Percentiles rank a stretch among this genome's conserved stretches.
These are phyloP conservation scores for Podaxis sp. DNA, from an alignment of 768 basidiomycete species.

Conservation along the genomic window DNA sequence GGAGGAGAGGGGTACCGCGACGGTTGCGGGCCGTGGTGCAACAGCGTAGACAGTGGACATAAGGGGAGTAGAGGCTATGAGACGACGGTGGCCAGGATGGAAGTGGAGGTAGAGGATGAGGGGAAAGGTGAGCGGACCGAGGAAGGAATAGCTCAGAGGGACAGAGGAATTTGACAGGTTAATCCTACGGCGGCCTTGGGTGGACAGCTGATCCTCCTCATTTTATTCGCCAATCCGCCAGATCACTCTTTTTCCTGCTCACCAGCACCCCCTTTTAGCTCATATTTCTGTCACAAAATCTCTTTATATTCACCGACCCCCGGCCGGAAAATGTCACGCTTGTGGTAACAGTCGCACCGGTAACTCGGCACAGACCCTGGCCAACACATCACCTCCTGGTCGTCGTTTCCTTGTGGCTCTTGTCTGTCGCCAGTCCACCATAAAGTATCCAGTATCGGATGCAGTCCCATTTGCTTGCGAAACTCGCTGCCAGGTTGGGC, in stretches of 20 bases:
- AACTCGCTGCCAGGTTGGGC: conserved; percentile 32
- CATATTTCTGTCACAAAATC: not conserved
- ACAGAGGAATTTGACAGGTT: conserved; percentile 16
- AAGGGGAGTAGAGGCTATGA: conserved; percentile 22
- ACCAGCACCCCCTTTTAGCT: conserved; percentile 7
- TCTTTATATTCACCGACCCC: conserved; percentile 16
- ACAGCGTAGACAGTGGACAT: conserved; percentile 39
- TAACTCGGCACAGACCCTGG: conserved; percentile 20
- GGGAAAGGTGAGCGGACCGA: conserved; percentile 31
- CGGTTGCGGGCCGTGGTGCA: conserved; percentile 35
- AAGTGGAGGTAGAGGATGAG: conserved; percentile 22
- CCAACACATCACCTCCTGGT: conserved; percentile 17
- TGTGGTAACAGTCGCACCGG: conserved; percentile 1
- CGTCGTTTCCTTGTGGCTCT: not conserved
- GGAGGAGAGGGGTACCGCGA: conserved; percentile 25
- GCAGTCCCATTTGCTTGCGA: conserved; percentile 26
- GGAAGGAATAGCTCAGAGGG: conserved; percentile 19
- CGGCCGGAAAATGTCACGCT: conserved; percentile 8
- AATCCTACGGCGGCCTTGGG: conserved; percentile 19
- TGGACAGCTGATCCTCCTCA: conserved; percentile 22
- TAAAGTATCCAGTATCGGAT: conserved; percentile 19
- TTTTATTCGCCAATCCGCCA: conserved; percentile 24
- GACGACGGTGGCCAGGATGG: conserved; percentile 19
- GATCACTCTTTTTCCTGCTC: conserved; percentile 5
- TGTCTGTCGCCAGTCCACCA: not conserved